Evolutionary conservation across 2,329 filamentous ascomycete species (phyloP), one percentile per base, ranked within the genome.

Genomic region (Penicillium vulpinum): DNA sequence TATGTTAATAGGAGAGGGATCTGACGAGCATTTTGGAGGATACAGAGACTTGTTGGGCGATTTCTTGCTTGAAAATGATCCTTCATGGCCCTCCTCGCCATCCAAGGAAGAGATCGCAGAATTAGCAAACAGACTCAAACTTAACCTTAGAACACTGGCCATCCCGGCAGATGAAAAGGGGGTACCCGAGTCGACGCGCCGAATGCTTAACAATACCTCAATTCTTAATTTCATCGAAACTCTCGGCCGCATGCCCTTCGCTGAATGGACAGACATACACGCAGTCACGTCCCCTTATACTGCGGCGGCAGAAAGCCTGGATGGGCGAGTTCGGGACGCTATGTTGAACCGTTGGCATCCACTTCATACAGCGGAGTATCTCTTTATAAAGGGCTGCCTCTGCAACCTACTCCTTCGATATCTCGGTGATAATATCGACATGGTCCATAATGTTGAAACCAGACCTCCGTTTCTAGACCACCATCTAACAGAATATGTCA

Each of bases 1-100:
- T 21, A 5, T 11, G 6, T 29, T 9, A 24, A 44, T 43, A 66
- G 77, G 78, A 21, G 80, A 83, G 63, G 81, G 81, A 8, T 69
- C 80, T 9, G 83, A 85, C 58, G 83, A 85, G 70, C 74, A 79
- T 49, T 85, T 85, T 63, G 78, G 72, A 3, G 83, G 83, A 31
- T 85, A 85, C 58, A 68, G 73, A 0, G 69, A 75, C 45, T 80
- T 80, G 51, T 62, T 76, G 0, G 68, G 75, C 0, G 81, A 84
- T 49, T 78, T 76, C 51, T 71, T 85, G 2, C 74, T 76, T 11
- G 82, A 84, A 60, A 63, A 75, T 1, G 83, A 85, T 60, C 49
- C 47, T 8, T 60, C 75, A n/a, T 71, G 68, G 67, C 65, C 69
- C 0, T 61, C 70, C 0, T 66, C 67, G n/a, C 43, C 60, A 1